Percentiles rank a stretch among this genome's conserved stretches.
phyloP scores from a whole-genome alignment of 331 rosid species.

The Quercus phellos region DNA sequence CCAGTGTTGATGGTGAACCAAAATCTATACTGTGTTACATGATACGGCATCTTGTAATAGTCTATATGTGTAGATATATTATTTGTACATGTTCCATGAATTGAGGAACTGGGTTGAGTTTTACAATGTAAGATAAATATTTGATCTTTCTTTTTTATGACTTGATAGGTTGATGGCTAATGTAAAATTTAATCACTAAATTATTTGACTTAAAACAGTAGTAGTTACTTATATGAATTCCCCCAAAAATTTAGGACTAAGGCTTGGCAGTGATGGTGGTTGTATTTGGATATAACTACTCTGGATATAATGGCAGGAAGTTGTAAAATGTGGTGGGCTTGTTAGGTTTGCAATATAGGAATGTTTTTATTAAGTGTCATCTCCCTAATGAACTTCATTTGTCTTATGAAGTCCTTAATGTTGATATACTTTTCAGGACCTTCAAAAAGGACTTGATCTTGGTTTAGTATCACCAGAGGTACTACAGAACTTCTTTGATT shows the following conservation, averaged over 20 bases:
- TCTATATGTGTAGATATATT: background rate
- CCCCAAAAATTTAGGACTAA: no score
- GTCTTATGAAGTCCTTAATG: conserved; percentile 10
- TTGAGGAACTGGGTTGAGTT: background rate
- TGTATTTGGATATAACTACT: background rate
- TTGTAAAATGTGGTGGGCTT: background rate
- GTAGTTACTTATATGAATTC: no score
- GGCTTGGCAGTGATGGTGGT: no score
- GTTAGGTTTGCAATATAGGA: background rate
- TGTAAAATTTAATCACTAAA: no score
- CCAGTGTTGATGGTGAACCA: no score
- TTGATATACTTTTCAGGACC: conserved; percentile 60
- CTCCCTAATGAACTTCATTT: background rate
- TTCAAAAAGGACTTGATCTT: conserved; percentile 93
- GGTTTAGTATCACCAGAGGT: conserved; percentile 96
- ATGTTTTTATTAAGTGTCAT: background rate
- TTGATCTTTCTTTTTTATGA: background rate
- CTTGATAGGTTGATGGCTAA: background rate
- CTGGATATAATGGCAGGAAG: background rate
- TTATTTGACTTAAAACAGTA: no score
- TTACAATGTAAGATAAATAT: background rate
- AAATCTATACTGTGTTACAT: no score
- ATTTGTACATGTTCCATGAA: background rate
- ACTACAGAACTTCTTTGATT: conserved; percentile 84
- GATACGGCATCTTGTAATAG: no score